Conservation (phyloP, 371 early-diverging fungal species). For the Nosema granulosis region DNA sequence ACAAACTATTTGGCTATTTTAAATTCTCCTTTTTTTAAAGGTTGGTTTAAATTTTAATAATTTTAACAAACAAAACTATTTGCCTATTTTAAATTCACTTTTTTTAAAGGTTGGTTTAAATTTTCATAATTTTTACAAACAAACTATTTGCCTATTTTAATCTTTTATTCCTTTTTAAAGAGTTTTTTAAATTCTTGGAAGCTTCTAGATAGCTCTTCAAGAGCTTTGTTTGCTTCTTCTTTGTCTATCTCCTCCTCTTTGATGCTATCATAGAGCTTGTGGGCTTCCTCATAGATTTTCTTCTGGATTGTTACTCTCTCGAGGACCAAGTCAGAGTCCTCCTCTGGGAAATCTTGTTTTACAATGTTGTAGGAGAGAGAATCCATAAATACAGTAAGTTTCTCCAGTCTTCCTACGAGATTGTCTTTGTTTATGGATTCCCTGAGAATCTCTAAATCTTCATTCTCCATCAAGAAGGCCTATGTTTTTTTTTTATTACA, state of each 20-base stretch:
- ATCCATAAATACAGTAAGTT: constrained; percentile 18
- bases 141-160: no score
- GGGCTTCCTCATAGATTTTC: constrained; percentile 22
- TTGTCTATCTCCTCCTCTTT: constrained; percentile 13
- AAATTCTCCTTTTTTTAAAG: no score
- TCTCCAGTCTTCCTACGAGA: constrained; percentile 13
- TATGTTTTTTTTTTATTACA: no score
- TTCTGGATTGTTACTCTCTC: constrained; percentile 13
- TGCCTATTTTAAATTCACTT: no score
- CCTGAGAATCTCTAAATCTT: not conserved
- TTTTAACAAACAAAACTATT: no score
- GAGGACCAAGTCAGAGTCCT: not conserved
- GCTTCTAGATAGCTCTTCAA: not conserved
- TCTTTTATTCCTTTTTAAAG: no score
- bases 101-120: no score
- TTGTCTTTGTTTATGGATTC: constrained; percentile 7
- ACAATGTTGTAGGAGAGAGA: not conserved
- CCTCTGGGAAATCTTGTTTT: constrained; percentile 1
- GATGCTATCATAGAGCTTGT: not conserved
- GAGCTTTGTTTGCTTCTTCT: constrained; percentile 4
- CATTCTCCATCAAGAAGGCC: constrained; percentile 2
- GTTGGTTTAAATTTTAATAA: no score
- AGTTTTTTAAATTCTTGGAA: constrained; percentile 2
- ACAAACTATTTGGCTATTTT: no score
- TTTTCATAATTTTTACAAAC: no score